Evolutionary conservation across 2,329 filamentous ascomycete genomes (phyloP).

Genomic region (Beauveria medogensis): DNA sequence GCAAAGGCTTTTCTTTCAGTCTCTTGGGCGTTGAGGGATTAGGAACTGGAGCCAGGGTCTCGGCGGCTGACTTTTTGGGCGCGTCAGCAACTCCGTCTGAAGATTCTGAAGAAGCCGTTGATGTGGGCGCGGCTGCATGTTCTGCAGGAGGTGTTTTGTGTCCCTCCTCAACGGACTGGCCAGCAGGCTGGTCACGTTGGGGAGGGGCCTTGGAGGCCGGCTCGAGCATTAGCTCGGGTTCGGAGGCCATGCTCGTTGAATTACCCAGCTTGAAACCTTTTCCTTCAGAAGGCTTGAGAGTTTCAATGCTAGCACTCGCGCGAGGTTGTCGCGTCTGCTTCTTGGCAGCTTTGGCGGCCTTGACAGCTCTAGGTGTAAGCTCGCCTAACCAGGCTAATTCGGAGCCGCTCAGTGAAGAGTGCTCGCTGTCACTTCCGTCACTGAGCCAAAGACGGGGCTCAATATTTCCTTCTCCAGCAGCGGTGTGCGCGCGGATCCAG

Average conservation of each 20-base stretch:
- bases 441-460: conserved; percentile 79
- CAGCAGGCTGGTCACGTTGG: neutral
- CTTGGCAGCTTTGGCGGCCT: conserved; percentile 24
- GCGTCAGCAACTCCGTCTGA: neutral
- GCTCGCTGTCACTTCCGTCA: conserved; percentile 63
- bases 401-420: conserved; percentile 65
- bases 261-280: conserved; percentile 21
- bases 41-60: conserved; percentile 18
- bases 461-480: conserved; percentile 56
- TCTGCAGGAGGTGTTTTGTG: neutral
- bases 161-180: conserved; percentile 3
- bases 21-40: conserved; percentile 29
- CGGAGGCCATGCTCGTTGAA: conserved; percentile 25
- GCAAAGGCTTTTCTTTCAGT: conserved; percentile 26
- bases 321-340: conserved; percentile 32
- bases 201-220: conserved; percentile 13
- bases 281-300: conserved; percentile 33
- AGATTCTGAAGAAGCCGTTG: conserved; percentile 19
- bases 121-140: conserved; percentile 7
- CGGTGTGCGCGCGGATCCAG: conserved; percentile 80
- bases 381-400: conserved; percentile 46
- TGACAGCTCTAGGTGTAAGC: conserved; percentile 40
- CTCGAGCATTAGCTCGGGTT: conserved; percentile 21
- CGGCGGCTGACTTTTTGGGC: conserved; percentile 15
- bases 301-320: conserved; percentile 48